A percentile compares a stretch with the other conserved stretches of the same genome.
These are phyloP conservation scores for Mortierella sp. DNA, from an alignment of 371 early-diverging fungal species.

Conservation along the genomic window DNA sequence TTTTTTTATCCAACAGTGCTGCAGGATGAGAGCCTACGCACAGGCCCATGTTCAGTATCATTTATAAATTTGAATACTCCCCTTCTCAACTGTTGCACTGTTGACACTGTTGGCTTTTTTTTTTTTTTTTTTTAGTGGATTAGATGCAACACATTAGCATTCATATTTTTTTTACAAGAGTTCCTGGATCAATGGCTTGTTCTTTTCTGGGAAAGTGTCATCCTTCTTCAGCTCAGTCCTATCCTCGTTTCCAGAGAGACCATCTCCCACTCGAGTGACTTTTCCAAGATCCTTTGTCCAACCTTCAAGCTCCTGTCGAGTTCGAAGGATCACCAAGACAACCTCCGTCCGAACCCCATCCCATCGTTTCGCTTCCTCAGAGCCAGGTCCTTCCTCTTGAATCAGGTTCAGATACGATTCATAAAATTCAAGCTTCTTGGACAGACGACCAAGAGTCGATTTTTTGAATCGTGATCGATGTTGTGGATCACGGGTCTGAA, in stretches of 20 bases:
- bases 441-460: constrained; percentile 18
- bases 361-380: constrained; percentile 17
- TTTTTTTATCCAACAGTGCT: neutral
- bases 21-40: no score
- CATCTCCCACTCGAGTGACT: constrained; percentile 6
- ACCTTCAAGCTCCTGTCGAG: constrained; percentile 36
- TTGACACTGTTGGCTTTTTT: no score
- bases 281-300: constrained; percentile 34
- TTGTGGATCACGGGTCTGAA: no score
- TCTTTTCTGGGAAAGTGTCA: neutral
- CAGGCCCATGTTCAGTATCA: no score
- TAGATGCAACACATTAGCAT: neutral
- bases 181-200: neutral
- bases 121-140: neutral
- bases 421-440: constrained; percentile 50
- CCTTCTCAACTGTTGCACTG: no score
- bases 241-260: neutral
- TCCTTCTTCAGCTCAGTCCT: neutral
- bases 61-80: no score
- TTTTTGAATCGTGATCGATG: constrained; percentile 1
- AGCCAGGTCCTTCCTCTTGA: no score
- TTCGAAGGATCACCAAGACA: constrained; percentile 27
- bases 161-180: neutral
- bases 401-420: constrained; percentile 27
- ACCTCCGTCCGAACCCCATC: constrained; percentile 41